Percentiles rank a stretch among this genome's conserved stretches.
phyloP scores from a whole-genome alignment of 257 asterid genomes.

The Penstemon barbatus region DNA sequence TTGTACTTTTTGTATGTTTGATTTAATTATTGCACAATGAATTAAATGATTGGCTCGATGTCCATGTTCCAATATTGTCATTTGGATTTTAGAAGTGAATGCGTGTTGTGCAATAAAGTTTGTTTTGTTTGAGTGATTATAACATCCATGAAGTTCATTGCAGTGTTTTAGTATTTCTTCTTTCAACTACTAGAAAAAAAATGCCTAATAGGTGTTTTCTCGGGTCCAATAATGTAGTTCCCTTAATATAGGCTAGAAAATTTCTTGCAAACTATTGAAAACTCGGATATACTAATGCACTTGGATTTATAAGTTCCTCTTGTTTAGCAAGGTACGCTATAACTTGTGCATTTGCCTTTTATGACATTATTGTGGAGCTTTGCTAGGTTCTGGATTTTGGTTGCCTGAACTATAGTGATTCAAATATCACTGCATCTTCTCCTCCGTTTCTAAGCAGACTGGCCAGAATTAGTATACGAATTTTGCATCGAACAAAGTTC shows the following conservation, averaged over 20 bases:
- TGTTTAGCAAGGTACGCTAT: neutral
- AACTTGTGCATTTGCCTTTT: neutral
- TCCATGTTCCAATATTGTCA: no score
- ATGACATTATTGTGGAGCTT: neutral
- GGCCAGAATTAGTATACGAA: neutral
- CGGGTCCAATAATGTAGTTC: neutral
- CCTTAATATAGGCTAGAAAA: neutral
- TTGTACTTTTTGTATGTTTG: conserved; percentile 21
- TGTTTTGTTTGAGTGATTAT: conserved; percentile 7
- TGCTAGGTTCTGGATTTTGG: conserved; percentile 4
- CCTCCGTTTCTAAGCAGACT: neutral
- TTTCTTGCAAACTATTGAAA: conserved; percentile 10
- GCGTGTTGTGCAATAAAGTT: neutral
- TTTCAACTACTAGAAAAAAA: neutral
- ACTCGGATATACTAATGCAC: neutral
- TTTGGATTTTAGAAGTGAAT: neutral
- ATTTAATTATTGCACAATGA: neutral
- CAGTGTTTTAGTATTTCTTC: neutral
- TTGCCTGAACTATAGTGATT: no score
- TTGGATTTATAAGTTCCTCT: neutral
- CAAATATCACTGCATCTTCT: no score
- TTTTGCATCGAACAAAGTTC: conserved; percentile 1
- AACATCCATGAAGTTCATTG: neutral
- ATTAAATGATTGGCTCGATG: conserved; percentile 12
- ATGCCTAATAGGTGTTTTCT: neutral